Evolutionary conservation across 345 rosid genomes (phyloP).

Genomic region (Camelina sativa): DNA sequence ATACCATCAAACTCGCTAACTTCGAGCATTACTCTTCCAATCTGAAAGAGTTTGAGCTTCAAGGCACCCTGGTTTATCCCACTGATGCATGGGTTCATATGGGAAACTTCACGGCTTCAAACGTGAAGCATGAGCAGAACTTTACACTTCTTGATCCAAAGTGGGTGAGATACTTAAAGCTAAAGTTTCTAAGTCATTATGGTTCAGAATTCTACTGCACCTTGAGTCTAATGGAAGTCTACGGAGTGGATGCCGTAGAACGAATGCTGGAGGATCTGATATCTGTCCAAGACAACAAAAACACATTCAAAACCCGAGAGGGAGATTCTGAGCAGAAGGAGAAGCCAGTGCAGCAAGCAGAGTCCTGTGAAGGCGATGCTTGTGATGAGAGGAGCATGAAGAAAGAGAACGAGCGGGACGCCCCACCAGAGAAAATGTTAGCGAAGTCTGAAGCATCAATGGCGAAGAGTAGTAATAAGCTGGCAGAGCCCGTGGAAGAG

Average conservation of each 20-base stretch:
- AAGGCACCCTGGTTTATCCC: constrained; percentile 87
- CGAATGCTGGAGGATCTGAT: constrained; percentile 93
- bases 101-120: constrained; percentile 86
- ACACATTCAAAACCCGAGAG: constrained; percentile 43
- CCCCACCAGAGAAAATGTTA: constrained; percentile 44
- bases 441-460: constrained; percentile 47
- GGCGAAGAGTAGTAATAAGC: constrained; percentile 43
- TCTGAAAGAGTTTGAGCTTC: constrained; percentile 80
- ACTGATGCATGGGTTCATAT: constrained; percentile 81
- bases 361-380: constrained; percentile 47
- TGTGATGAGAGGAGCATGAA: constrained; percentile 37
- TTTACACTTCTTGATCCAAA: constrained; percentile 72
- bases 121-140: constrained; percentile 74
- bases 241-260: constrained; percentile 97
- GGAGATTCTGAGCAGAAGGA: constrained; percentile 53
- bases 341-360: constrained; percentile 45
- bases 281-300: constrained; percentile 55
- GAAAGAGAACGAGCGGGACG: constrained; percentile 47
- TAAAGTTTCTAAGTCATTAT: constrained; percentile 72
- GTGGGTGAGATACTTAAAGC: constrained; percentile 87
- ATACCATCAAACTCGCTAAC: constrained; percentile 78
- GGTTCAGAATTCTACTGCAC: constrained; percentile 98
- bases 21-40: constrained; percentile 96
- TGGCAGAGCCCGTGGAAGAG: constrained; percentile 64
- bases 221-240: constrained; percentile 76